Evolutionary conservation across 441 rosid genomes (phyloP).

Genomic region (Pelargonium australe): DNA sequence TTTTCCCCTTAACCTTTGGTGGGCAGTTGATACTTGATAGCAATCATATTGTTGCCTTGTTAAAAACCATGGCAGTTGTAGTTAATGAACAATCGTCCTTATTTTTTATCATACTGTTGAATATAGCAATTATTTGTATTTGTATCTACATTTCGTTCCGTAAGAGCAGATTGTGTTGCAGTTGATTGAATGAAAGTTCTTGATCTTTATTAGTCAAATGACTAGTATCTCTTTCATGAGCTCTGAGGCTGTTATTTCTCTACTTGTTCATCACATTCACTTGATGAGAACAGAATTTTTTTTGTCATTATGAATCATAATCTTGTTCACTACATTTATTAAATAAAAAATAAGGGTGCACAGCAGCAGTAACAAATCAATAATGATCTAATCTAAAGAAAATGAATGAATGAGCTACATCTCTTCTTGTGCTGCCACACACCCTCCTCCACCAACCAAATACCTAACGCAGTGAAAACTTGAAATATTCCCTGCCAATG

Average conservation of each 20-base stretch:
- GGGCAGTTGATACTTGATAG: not conserved
- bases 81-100: too few species aligned
- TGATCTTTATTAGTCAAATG: too few species aligned
- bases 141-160: too few species aligned
- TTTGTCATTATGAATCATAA: not conserved
- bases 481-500: not conserved
- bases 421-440: not conserved
- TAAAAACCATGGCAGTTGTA: too few species aligned
- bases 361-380: not conserved
- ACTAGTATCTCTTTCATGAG: too few species aligned
- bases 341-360: not conserved
- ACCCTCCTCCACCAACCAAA: not conserved
- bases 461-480: not conserved
- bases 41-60: too few species aligned
- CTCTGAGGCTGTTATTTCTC: too few species aligned
- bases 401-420: not conserved
- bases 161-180: too few species aligned
- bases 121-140: too few species aligned
- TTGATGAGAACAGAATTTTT: not conserved
- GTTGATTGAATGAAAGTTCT: too few species aligned
- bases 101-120: too few species aligned
- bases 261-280: not conserved
- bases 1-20: not conserved
- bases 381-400: not conserved
- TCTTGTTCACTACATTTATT: not conserved